Evolutionary conservation across 345 rosid species (phyloP).

Genomic region (Moringa oleifera): DNA sequence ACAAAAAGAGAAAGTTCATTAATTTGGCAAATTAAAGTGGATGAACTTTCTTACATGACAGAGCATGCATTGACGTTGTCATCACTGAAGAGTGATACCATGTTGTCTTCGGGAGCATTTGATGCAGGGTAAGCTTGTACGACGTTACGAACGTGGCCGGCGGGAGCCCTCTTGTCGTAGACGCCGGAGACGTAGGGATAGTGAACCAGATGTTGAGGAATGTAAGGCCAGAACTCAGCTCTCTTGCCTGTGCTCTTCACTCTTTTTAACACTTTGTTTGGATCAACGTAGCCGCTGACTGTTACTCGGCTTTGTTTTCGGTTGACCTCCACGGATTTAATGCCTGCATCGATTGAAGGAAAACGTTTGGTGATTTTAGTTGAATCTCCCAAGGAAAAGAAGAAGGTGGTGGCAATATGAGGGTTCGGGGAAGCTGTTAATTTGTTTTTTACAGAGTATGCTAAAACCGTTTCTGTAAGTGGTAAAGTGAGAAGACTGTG

Average conservation of each 20-base stretch:
- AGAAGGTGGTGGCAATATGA: no score
- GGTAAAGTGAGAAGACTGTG: no score
- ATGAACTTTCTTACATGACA: constrained; percentile 41
- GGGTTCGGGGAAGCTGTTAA: no score
- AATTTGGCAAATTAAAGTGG: no score
- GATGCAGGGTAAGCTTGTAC: constrained; percentile 50
- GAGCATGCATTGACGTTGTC: constrained; percentile 79
- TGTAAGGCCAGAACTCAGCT: constrained; percentile 78
- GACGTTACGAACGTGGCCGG: constrained; percentile 53
- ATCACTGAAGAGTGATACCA: constrained; percentile 56
- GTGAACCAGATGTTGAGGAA: constrained; percentile 55
- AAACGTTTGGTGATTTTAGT: no score
- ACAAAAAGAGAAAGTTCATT: no score
- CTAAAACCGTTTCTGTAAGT: no score
- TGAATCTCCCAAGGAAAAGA: no score
- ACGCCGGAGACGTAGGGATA: constrained; percentile 49
- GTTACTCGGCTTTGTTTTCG: constrained; percentile 51
- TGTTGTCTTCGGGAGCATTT: constrained; percentile 40
- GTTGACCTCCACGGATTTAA: constrained; percentile 53
- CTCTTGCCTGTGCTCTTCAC: constrained; percentile 61
- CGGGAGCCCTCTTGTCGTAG: constrained; percentile 61
- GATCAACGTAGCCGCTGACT: constrained; percentile 54
- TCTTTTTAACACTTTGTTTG: constrained; percentile 61
- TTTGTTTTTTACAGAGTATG: no score
- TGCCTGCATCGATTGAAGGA: constrained; percentile 25